Conservation (phyloP, 2,329 filamentous ascomycete genomes). For the Phialophora verrucosa region DNA sequence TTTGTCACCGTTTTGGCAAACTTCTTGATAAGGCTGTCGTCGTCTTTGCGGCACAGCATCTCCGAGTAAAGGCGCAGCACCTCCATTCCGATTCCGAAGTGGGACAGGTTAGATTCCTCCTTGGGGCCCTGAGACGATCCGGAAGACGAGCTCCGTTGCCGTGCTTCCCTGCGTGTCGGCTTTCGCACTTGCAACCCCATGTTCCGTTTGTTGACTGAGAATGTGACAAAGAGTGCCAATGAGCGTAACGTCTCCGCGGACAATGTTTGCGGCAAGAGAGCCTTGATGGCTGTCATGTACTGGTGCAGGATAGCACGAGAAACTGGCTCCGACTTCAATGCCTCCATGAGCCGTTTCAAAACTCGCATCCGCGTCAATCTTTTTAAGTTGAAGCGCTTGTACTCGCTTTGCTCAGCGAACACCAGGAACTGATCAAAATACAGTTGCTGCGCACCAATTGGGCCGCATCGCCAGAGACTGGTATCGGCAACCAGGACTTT, state of each 20-base stretch:
- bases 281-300: constrained; percentile 79
- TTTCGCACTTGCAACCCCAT: constrained; percentile 54
- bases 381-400: constrained; percentile 89
- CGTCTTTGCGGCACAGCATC: constrained; percentile 76
- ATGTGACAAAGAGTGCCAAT: constrained; percentile 90
- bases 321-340: constrained; percentile 83
- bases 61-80: constrained; percentile 78
- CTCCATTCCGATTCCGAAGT: constrained; percentile 74
- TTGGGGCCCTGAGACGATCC: constrained; percentile 42
- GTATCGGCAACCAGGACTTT: constrained; percentile 89
- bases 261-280: constrained; percentile 78
- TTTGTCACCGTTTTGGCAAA: constrained; percentile 96
- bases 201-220: constrained; percentile 74
- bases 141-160: constrained; percentile 37
- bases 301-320: constrained; percentile 72
- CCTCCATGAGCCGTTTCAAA: constrained; percentile 86
- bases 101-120: constrained; percentile 49
- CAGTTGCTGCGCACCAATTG: constrained; percentile 76
- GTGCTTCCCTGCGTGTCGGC: constrained; percentile 46
- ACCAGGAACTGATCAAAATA: constrained; percentile 93
- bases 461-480: constrained; percentile 87
- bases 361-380: constrained; percentile 88
- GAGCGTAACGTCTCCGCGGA: constrained; percentile 85
- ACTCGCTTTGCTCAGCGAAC: constrained; percentile 88
- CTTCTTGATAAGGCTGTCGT: constrained; percentile 73